Evolutionary conservation across 2,329 filamentous ascomycete species (phyloP).

Genomic region (Trichoderma sp.): DNA sequence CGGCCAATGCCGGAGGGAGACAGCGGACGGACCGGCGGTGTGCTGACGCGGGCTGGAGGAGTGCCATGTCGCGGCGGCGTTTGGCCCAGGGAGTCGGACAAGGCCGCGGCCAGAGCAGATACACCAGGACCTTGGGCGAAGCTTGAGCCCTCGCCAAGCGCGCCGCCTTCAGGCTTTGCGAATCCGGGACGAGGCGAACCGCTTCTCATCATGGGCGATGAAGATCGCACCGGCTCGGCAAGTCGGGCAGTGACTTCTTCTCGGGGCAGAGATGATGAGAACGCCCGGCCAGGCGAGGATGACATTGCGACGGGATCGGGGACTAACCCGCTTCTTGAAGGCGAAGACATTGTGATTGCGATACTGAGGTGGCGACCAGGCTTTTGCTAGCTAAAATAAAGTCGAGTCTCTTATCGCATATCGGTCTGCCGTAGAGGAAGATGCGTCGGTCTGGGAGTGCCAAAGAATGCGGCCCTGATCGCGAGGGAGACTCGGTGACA

Average conservation of each 20-base stretch:
- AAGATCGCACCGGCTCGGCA: conserved; percentile 55
- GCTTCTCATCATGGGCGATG: conserved; percentile 42
- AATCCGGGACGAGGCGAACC: conserved; percentile 35
- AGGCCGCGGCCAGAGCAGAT: conserved; percentile 85
- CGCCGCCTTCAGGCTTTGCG: conserved; percentile 44
- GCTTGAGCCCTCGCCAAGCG: conserved; percentile 64
- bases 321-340: conserved; percentile 35
- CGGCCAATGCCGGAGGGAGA: conserved; percentile 40
- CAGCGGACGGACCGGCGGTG: conserved; percentile 50
- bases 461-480: background rate
- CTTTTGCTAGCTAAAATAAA: background rate
- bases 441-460: background rate
- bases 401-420: conserved; percentile 6
- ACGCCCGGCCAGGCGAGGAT: conserved; percentile 50
- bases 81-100: conserved; percentile 71
- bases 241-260: conserved; percentile 63
- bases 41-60: conserved; percentile 59
- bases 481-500: conserved; percentile 12
- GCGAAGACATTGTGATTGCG: conserved; percentile 38
- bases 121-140: conserved; percentile 75
- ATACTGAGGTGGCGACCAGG: background rate
- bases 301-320: conserved; percentile 42
- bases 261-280: conserved; percentile 56
- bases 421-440: background rate
- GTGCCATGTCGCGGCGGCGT: conserved; percentile 71